Conservation (phyloP, 441 rosid genomes). For the Gossypium davidsonii region DNA sequence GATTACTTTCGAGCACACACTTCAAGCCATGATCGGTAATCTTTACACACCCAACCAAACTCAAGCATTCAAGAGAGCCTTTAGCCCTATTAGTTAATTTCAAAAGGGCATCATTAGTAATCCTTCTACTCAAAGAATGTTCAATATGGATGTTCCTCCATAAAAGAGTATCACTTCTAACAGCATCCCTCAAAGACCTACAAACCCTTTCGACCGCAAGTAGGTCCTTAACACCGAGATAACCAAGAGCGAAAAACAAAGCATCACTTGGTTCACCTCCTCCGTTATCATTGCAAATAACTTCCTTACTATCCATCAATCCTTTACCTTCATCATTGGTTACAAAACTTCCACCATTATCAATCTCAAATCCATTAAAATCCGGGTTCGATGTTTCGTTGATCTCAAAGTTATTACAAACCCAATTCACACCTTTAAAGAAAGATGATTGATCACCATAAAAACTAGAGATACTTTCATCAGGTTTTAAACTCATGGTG, state of each 20-base stretch:
- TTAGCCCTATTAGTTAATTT: slow-evolving; percentile 36
- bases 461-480: not conserved
- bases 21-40: slow-evolving; percentile 39
- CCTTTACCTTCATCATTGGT: slow-evolving; percentile 13
- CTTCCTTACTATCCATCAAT: slow-evolving; percentile 6
- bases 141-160: slow-evolving; percentile 36
- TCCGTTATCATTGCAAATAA: slow-evolving; percentile 10
- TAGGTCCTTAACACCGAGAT: slow-evolving; percentile 28
- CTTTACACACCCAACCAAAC: slow-evolving; percentile 28
- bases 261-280: slow-evolving; percentile 31
- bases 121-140: slow-evolving; percentile 18
- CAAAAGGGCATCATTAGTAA: slow-evolving; percentile 36
- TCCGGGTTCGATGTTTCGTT: slow-evolving; percentile 6
- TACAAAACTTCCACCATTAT: not conserved
- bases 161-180: slow-evolving; percentile 33
- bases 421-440: slow-evolving; percentile 16
- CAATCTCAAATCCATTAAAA: slow-evolving; percentile 14
- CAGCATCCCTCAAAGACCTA: slow-evolving; percentile 25
- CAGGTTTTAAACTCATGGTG: slow-evolving; percentile 13
- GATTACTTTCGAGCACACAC: slow-evolving; percentile 36
- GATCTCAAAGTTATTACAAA: slow-evolving; percentile 9
- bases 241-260: slow-evolving; percentile 29
- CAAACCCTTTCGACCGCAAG: slow-evolving; percentile 42
- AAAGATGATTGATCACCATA: not conserved
- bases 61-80: slow-evolving; percentile 34